Percentiles rank a stretch among this genome's conserved stretches.
Evolutionary conservation across 805 yeast species (phyloP).

Genomic region (Danielia oregonensis): DNA sequence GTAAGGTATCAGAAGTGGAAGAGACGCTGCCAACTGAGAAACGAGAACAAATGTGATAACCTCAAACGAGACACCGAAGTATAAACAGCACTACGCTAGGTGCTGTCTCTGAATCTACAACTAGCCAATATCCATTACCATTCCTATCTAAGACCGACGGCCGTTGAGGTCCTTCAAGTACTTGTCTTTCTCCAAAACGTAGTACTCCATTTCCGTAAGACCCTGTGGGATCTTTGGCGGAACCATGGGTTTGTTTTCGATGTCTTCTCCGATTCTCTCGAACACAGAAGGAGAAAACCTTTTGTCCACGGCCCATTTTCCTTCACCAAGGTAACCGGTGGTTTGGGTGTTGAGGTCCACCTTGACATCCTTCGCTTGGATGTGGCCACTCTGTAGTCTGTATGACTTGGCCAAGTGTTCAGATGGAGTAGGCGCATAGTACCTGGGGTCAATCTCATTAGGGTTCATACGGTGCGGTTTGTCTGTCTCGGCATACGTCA

Average conservation of each 20-base stretch:
- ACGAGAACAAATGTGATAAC: no score
- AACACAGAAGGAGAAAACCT: constrained; percentile 35
- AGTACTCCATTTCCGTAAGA: constrained; percentile 38
- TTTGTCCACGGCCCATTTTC: constrained; percentile 20
- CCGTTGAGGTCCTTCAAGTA: constrained; percentile 39
- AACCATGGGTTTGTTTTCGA: constrained; percentile 33
- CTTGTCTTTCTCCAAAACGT: constrained; percentile 37
- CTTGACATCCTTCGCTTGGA: constrained; percentile 16
- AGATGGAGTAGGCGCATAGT: constrained; percentile 47
- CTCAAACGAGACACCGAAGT: no score
- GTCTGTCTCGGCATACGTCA: constrained; percentile 17
- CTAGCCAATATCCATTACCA: no score
- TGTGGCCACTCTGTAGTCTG: constrained; percentile 21
- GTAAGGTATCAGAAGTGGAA: no score
- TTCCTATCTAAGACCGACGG: constrained; percentile 17
- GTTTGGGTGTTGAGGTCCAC: constrained; percentile 28
- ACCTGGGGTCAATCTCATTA: constrained; percentile 29
- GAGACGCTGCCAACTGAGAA: no score
- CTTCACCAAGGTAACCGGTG: constrained; percentile 42
- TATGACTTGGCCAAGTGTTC: constrained; percentile 31
- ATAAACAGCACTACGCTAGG: no score
- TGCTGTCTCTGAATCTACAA: no score
- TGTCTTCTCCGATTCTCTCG: constrained; percentile 26
- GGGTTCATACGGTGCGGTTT: constrained; percentile 7
- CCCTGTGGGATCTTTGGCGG: constrained; percentile 45